phyloP scores from a whole-genome alignment of 1,139 yeast genomes.

The Pichia cactophila region DNA sequence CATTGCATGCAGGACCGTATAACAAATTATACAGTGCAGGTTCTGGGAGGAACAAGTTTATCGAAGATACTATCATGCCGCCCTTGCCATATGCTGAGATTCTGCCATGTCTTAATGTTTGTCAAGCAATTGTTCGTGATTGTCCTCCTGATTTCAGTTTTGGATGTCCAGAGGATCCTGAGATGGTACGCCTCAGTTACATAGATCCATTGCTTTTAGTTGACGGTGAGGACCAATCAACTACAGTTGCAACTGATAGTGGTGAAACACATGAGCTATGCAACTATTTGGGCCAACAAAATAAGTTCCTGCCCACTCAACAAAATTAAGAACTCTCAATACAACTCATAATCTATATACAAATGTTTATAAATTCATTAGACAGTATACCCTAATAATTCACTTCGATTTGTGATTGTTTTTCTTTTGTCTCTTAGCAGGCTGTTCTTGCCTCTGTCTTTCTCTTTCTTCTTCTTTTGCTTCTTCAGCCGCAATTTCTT shows the following conservation, averaged over 20 bases:
- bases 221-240: neutral
- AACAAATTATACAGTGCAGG: constrained; percentile 36
- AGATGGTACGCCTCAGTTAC: constrained; percentile 41
- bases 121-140: constrained; percentile 69
- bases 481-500: constrained; percentile 2
- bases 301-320: neutral
- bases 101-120: constrained; percentile 77
- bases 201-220: constrained; percentile 27
- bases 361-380: neutral
- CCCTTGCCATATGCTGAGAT: constrained; percentile 62
- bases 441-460: constrained; percentile 1
- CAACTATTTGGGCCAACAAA: constrained; percentile 10
- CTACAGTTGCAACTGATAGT: neutral
- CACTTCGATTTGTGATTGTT: neutral
- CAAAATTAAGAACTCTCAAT: neutral
- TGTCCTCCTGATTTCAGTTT: constrained; percentile 79
- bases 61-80: constrained; percentile 54
- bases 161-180: constrained; percentile 51
- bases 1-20: constrained; percentile 41
- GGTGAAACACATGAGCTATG: constrained; percentile 8
- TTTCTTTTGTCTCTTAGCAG: constrained; percentile 9
- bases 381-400: neutral
- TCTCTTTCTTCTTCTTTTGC: constrained; percentile 7
- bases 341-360: neutral
- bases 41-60: constrained; percentile 54